Conservation (phyloP, 306 rosid species). For the Malus orientalis region DNA sequence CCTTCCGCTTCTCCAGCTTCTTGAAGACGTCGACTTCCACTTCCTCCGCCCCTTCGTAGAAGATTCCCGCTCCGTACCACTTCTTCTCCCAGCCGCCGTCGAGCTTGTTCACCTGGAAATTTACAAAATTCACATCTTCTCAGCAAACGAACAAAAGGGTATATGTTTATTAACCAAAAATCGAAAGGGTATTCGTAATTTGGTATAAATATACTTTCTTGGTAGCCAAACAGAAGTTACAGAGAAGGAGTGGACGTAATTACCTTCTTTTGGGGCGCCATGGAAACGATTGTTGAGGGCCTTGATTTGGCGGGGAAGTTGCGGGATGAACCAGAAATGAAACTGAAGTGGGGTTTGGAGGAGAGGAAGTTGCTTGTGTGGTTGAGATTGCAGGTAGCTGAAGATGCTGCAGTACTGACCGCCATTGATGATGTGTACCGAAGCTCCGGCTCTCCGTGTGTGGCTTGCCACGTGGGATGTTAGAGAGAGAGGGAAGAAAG, state of each 20-base stretch:
- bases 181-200: neutral
- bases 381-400: slow-evolving; percentile 26
- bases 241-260: neutral
- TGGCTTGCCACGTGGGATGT: slow-evolving; percentile 56
- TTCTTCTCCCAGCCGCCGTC: slow-evolving; percentile 67
- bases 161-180: neutral
- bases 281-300: slow-evolving; percentile 47
- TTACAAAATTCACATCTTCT: neutral
- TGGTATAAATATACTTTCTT: neutral
- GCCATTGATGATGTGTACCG: slow-evolving; percentile 41
- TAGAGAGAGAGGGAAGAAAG: neutral
- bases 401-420: slow-evolving; percentile 42
- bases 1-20: slow-evolving; percentile 73
- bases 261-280: slow-evolving; percentile 81
- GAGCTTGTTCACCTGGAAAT: slow-evolving; percentile 74
- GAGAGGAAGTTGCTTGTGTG: slow-evolving; percentile 20
- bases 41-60: slow-evolving; percentile 80
- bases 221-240: neutral
- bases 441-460: neutral
- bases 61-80: slow-evolving; percentile 91
- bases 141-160: slow-evolving; percentile 4
- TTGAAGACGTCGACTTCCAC: slow-evolving; percentile 93
- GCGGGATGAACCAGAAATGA: neutral
- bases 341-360: slow-evolving; percentile 14
- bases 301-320: slow-evolving; percentile 13